phyloP scores from a whole-genome alignment of 2,329 filamentous ascomycete species.

The Claviceps sp. region DNA sequence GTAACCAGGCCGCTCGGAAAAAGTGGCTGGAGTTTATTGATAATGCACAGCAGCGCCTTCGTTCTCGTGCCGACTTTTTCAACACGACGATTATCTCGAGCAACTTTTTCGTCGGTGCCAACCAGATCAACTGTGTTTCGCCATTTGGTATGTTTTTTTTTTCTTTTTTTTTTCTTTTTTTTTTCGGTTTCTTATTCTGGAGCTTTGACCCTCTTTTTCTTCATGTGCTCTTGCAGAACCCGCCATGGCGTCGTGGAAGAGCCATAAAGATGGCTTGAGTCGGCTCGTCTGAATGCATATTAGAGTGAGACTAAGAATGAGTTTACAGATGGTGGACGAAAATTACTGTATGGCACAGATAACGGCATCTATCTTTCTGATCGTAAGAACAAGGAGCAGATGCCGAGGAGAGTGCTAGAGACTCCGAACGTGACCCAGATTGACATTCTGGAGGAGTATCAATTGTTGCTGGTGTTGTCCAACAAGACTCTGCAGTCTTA shows the following conservation, averaged over 20 bases:
- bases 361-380: conserved; percentile 87
- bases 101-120: conserved; percentile 49
- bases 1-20: conserved; percentile 71
- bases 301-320: background rate
- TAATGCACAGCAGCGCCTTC: conserved; percentile 72
- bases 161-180: too few species aligned
- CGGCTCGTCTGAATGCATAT: background rate
- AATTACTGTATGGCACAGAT: conserved; percentile 89
- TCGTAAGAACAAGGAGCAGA: conserved; percentile 72
- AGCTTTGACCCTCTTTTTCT: background rate
- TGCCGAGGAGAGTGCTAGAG: conserved; percentile 73
- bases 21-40: conserved; percentile 98
- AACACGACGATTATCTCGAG: conserved; percentile 51
- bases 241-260: background rate
- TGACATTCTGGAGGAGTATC: conserved; percentile 90
- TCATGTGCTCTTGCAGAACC: background rate
- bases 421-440: conserved; percentile 82
- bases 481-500: conserved; percentile 91
- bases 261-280: background rate
- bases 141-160: conserved; percentile 56
- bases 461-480: conserved; percentile 77
- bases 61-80: conserved; percentile 84
- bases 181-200: too few species aligned
- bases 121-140: conserved; percentile 87
- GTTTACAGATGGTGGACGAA: conserved; percentile 70